These are phyloP conservation scores for Penicillium lividum DNA, from an alignment of 495 filamentous ascomycete species.

Conservation along the genomic window DNA sequence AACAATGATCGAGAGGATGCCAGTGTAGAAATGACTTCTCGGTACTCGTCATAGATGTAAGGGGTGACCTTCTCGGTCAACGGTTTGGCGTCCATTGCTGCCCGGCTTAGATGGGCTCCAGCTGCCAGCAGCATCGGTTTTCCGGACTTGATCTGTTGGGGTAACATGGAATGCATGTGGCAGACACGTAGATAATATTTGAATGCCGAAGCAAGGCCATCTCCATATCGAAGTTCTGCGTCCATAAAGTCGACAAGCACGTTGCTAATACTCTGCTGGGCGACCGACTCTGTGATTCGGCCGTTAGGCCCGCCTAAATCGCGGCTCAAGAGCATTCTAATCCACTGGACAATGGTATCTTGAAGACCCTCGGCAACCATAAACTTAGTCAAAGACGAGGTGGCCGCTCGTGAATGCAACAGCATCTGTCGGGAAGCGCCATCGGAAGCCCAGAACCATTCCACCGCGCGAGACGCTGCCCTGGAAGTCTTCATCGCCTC, in stretches of 20 bases:
- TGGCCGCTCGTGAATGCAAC: constrained; percentile 25
- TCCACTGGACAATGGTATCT: constrained; percentile 32
- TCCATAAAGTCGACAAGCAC: constrained; percentile 34
- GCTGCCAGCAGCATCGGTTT: constrained; percentile 27
- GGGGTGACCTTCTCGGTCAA: constrained; percentile 21
- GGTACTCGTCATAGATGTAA: constrained; percentile 36
- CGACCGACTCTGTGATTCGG: constrained; percentile 21
- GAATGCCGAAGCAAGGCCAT: constrained; percentile 34
- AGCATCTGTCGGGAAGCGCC: constrained; percentile 26
- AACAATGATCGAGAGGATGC: constrained; percentile 26
- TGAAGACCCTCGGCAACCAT: constrained; percentile 44
- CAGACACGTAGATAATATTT: constrained; percentile 31
- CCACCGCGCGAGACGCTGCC: constrained; percentile 34
- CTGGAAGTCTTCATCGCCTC: constrained; percentile 37
- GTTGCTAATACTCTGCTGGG: constrained; percentile 25
- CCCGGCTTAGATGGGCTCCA: constrained; percentile 28
- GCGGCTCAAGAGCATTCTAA: constrained; percentile 33
- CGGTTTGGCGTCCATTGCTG: constrained; percentile 22
- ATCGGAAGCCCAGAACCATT: constrained; percentile 47
- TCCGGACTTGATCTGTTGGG: constrained; percentile 9
- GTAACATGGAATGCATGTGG: constrained; percentile 21
- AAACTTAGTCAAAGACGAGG: constrained; percentile 34
- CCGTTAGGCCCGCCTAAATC: constrained; percentile 33
- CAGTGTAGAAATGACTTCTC: constrained; percentile 25
- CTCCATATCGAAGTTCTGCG: constrained; percentile 39